Evolutionary conservation across 2,329 filamentous ascomycete species (phyloP).

Genomic region (Penicillium sp.): DNA sequence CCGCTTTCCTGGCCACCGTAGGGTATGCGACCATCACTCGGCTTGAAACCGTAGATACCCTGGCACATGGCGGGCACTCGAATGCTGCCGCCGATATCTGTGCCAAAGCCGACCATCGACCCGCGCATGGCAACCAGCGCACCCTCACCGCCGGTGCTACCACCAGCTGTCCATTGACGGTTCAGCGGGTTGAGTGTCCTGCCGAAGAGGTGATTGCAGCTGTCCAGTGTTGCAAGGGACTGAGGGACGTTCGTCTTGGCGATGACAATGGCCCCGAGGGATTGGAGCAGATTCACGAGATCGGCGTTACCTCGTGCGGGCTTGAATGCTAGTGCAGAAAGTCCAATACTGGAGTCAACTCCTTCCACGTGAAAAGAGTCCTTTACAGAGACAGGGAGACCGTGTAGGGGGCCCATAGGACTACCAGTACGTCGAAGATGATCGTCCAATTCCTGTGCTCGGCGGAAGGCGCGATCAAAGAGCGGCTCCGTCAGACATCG

Average conservation of each 20-base stretch:
- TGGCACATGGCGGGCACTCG: conserved; percentile 49
- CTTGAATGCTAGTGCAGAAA: conserved; percentile 57
- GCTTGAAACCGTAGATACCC: conserved; percentile 50
- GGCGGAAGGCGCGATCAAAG: conserved; percentile 47
- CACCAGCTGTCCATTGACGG: conserved; percentile 56
- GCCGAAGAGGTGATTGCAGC: conserved; percentile 58
- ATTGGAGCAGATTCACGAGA: conserved; percentile 54
- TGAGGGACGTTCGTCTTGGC: conserved; percentile 66
- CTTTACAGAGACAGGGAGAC: conserved; percentile 54
- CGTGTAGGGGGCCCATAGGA: conserved; percentile 56
- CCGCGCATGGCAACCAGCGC: conserved; percentile 56
- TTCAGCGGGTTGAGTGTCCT: conserved; percentile 61
- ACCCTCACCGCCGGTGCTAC: conserved; percentile 62
- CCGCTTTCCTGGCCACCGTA: conserved; percentile 51
- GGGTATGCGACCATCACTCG: conserved; percentile 45
- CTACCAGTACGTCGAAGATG: conserved; percentile 38
- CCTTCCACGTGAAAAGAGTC: conserved; percentile 47
- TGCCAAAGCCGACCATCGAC: conserved; percentile 56
- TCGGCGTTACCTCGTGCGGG: conserved; percentile 54
- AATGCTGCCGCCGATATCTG: conserved; percentile 52
- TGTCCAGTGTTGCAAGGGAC: conserved; percentile 52
- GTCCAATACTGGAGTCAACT: conserved; percentile 52
- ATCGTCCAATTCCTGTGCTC: conserved; percentile 47
- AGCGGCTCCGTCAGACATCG: conserved; percentile 52
- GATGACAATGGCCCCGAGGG: conserved; percentile 61